Conservation (phyloP, 2,329 filamentous ascomycete genomes). For the Fusarium sp. region DNA sequence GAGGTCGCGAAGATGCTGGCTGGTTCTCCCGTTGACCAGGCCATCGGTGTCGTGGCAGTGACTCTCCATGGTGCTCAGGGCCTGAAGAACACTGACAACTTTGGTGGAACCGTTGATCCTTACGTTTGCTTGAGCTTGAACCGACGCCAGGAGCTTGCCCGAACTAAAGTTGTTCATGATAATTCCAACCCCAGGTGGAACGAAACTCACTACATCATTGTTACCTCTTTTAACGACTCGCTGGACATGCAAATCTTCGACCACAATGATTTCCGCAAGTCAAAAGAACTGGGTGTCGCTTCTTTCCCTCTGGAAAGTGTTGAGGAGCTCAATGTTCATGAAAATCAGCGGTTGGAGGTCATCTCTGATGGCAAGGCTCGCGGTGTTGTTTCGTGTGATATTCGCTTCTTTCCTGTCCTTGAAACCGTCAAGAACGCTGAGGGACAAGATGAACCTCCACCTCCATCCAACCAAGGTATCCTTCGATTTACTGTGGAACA, state of each 20-base stretch:
- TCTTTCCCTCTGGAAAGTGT: constrained; percentile 87
- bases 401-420: constrained; percentile 95
- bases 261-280: constrained; percentile 95
- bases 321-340: constrained; percentile 78
- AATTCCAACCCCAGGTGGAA: constrained; percentile 92
- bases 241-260: constrained; percentile 88
- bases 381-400: constrained; percentile 80
- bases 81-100: constrained; percentile 94
- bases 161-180: constrained; percentile 88
- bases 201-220: constrained; percentile 94
- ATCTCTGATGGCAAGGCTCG: constrained; percentile 84
- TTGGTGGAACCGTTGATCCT: constrained; percentile 90
- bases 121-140: constrained; percentile 89
- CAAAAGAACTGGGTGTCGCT: constrained; percentile 90
- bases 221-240: constrained; percentile 89
- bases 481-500: constrained; percentile 93
- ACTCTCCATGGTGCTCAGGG: constrained; percentile 91
- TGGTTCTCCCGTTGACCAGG: constrained; percentile 92
- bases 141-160: constrained; percentile 80
- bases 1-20: constrained; percentile 98
- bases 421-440: constrained; percentile 76
- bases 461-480: constrained; percentile 93
- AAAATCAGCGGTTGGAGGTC: constrained; percentile 87
- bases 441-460: constrained; percentile 81
- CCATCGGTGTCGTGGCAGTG: constrained; percentile 91